phyloP scores from a whole-genome alignment of 345 rosid genomes.

The Conringia planisiliqua region DNA sequence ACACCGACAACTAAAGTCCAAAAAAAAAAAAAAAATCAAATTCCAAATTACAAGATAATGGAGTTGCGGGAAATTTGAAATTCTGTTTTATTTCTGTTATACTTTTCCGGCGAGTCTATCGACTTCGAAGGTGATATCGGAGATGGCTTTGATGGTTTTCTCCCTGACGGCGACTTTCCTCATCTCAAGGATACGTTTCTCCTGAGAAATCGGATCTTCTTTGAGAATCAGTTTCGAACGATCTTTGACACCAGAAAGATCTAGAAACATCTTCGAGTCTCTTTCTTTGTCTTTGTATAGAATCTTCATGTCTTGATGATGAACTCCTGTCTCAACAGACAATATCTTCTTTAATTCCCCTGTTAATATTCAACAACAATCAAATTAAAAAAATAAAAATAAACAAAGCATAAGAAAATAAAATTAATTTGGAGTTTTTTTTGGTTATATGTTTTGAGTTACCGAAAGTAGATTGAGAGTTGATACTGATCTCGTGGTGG shows the following conservation, averaged over 20 bases:
- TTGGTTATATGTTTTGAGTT: neutral
- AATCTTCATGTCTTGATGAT: conserved; percentile 85
- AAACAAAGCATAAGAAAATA: neutral
- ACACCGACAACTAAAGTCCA: conserved; percentile 59
- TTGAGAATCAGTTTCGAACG: conserved; percentile 74
- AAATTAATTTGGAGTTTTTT: neutral
- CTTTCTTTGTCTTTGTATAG: conserved; percentile 85
- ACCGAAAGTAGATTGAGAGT: conserved; percentile 89
- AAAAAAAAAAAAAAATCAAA: neutral
- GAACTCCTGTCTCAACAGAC: conserved; percentile 64
- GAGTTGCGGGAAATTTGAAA: neutral
- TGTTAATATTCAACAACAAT: conserved; percentile 9
- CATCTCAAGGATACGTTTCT: conserved; percentile 68
- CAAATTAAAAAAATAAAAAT: neutral
- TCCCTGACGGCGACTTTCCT: conserved; percentile 66
- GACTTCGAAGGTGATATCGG: conserved; percentile 68
- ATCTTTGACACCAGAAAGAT: conserved; percentile 78
- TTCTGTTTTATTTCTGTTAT: neutral
- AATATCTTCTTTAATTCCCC: conserved; percentile 92
- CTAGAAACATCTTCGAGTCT: conserved; percentile 84
- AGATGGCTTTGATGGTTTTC: conserved; percentile 63
- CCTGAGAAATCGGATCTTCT: conserved; percentile 78
- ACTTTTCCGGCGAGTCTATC: conserved; percentile 83
- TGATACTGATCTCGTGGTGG: conserved; percentile 69
- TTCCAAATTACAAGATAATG: neutral